Conservation (phyloP, 768 basidiomycete genomes). For the Pleurotus giganteus region DNA sequence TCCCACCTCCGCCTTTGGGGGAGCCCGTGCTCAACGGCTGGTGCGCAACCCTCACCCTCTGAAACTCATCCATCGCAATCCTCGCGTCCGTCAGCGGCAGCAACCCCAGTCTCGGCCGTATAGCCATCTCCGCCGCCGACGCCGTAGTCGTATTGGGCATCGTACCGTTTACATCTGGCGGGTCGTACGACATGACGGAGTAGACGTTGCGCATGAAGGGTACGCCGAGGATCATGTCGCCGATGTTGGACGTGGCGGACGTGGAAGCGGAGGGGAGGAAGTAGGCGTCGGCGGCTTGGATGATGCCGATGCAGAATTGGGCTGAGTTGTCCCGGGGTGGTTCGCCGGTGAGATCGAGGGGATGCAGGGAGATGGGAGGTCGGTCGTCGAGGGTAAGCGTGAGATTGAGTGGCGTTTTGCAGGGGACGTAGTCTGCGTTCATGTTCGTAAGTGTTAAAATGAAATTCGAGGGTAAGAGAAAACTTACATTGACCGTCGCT, state of each 20-base stretch:
- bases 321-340: constrained; percentile 41
- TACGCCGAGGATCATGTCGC: constrained; percentile 77
- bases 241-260: constrained; percentile 32
- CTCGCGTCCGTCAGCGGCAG: constrained; percentile 61
- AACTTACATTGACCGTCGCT: constrained; percentile 63
- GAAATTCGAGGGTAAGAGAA: neutral
- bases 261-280: constrained; percentile 32
- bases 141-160: constrained; percentile 31
- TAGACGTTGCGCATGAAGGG: constrained; percentile 78
- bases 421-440: constrained; percentile 68
- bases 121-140: constrained; percentile 14
- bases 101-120: constrained; percentile 55
- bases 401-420: constrained; percentile 68
- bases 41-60: constrained; percentile 64
- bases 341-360: constrained; percentile 65
- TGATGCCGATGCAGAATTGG: constrained; percentile 59
- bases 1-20: constrained; percentile 12
- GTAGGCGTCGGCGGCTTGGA: constrained; percentile 51
- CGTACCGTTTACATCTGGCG: constrained; percentile 40
- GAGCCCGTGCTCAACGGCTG: constrained; percentile 42
- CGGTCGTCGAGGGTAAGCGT: constrained; percentile 63
- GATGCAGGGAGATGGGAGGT: constrained; percentile 61
- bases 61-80: constrained; percentile 63
- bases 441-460: constrained; percentile 7
- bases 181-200: constrained; percentile 69